A percentile compares a stretch with the other conserved stretches of the same genome.
Evolutionary conservation across 352 stramenopile genomes (phyloP).

Genomic region (Blastocystis sp.): DNA sequence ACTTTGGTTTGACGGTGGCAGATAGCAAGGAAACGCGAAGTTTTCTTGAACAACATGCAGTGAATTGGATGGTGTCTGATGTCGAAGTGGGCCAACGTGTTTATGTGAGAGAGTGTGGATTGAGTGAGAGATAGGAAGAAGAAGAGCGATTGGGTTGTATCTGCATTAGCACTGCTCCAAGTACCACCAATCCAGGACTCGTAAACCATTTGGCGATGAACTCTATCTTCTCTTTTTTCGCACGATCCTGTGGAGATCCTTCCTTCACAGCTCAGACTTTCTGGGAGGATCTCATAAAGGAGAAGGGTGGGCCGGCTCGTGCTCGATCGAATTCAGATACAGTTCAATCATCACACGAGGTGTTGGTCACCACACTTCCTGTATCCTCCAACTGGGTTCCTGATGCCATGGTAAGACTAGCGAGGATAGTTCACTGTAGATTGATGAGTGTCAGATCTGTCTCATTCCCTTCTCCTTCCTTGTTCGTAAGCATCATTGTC

Average conservation of each 20-base stretch:
- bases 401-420: conserved; percentile 71
- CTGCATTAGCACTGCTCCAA: conserved; percentile 5
- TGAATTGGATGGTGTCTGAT: conserved; percentile 83
- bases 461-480: conserved; percentile 85
- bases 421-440: conserved; percentile 77
- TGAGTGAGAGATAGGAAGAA: not conserved
- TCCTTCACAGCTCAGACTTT: not conserved
- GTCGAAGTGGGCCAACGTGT: conserved; percentile 81
- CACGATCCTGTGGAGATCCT: not conserved
- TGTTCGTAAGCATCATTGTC: conserved; percentile 81
- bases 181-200: not conserved
- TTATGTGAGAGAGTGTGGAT: conserved; percentile 69
- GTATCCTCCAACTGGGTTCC: conserved; percentile 71
- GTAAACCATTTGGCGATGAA: not conserved
- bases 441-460: conserved; percentile 84
- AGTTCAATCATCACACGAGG: conserved; percentile 74
- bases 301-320: conserved; percentile 68
- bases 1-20: conserved; percentile 77
- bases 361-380: conserved; percentile 75
- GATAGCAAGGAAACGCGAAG: conserved; percentile 82
- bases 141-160: conserved; percentile 44
- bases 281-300: not conserved
- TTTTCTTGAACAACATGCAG: conserved; percentile 80
- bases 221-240: conserved; percentile 39
- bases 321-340: conserved; percentile 76